Evolutionary conservation across 768 basidiomycete genomes (phyloP).

Genomic region (Mycena polygramma): DNA sequence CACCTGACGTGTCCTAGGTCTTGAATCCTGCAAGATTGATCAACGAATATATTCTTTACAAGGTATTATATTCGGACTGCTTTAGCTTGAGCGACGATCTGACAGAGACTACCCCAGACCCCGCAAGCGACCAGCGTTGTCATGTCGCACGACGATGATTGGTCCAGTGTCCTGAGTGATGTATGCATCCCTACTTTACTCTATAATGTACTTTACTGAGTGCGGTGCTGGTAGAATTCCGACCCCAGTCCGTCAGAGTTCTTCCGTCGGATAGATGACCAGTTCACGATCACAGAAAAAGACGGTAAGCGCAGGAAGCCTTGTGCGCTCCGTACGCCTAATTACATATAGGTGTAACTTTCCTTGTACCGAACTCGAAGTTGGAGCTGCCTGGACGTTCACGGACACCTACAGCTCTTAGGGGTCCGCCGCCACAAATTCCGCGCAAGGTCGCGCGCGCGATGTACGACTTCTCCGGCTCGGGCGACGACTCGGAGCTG

Average conservation of each 20-base stretch:
- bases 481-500: too few species aligned
- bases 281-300: not conserved
- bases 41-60: not conserved
- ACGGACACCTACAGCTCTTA: not conserved
- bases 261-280: not conserved
- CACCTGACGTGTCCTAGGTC: not conserved
- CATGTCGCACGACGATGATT: not conserved
- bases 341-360: not conserved
- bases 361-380: not conserved
- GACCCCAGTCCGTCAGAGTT: not conserved
- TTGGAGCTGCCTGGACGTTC: not conserved
- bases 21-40: not conserved
- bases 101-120: not conserved
- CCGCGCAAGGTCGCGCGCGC: too few species aligned
- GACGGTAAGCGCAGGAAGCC: not conserved
- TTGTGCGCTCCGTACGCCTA: not conserved
- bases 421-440: too few species aligned
- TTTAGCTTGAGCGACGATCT: too few species aligned
- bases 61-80: not conserved
- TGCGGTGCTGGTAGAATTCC: not conserved
- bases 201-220: not conserved
- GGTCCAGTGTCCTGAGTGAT: not conserved
- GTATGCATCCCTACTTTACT: not conserved
- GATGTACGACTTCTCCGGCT: too few species aligned
- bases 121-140: not conserved